A percentile compares a stretch with the other conserved stretches of the same genome.
Conservation (phyloP, 2,329 filamentous ascomycete genomes). For the Venturiaceae sp. region DNA sequence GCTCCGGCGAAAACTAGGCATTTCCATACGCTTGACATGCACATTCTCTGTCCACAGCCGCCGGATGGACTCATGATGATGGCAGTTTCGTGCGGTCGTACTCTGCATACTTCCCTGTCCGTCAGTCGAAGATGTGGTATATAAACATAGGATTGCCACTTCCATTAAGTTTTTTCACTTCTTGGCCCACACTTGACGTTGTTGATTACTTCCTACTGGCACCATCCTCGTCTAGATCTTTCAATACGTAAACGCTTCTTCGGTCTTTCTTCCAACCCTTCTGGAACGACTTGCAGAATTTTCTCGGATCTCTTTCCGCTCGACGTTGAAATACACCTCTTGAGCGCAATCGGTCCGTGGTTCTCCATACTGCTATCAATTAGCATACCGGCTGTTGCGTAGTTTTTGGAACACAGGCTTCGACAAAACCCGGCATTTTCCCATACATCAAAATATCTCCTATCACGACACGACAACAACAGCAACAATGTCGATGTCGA, state of each 20-base stretch:
- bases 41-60: background rate
- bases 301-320: background rate
- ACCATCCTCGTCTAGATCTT: background rate
- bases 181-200: background rate
- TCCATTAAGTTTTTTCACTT: background rate
- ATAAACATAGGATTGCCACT: background rate
- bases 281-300: background rate
- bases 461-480: background rate
- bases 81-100: background rate
- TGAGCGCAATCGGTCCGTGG: background rate
- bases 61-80: background rate
- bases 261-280: background rate
- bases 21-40: background rate
- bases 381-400: background rate
- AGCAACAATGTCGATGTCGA: conserved; percentile 48
- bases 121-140: background rate
- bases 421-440: background rate
- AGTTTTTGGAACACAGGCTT: background rate
- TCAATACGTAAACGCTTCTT: background rate
- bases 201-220: background rate
- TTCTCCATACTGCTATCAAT: background rate
- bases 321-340: background rate
- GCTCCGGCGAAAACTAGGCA: background rate
- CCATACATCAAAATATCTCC: background rate
- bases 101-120: background rate